Evolutionary conservation across 2,329 filamentous ascomycete genomes (phyloP).

Genomic region (Colletotrichum brevisporum): DNA sequence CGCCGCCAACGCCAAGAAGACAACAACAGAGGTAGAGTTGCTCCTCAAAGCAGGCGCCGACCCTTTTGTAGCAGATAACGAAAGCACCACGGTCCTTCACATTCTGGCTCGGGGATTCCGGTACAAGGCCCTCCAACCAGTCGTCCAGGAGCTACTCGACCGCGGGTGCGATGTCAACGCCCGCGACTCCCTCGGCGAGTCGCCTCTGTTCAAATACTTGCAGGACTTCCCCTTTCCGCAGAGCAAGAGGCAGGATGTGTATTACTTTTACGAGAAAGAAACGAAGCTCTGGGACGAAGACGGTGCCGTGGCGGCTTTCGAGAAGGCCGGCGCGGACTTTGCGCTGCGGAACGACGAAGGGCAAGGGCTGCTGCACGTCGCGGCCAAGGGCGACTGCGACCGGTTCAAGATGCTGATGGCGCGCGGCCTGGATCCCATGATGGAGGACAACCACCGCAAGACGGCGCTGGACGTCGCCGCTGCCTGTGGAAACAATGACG

Average conservation of each 20-base stretch:
- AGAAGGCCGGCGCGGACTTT: constrained; percentile 47
- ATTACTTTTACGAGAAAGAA: background rate
- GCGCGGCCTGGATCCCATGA: constrained; percentile 47
- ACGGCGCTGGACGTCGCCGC: constrained; percentile 53
- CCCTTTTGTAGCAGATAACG: constrained; percentile 20
- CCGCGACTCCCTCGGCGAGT: constrained; percentile 45
- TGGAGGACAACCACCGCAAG: constrained; percentile 47
- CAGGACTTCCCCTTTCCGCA: background rate
- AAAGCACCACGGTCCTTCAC: constrained; percentile 45
- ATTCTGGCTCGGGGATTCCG: constrained; percentile 35
- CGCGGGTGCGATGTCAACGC: constrained; percentile 45
- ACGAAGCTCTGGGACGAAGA: background rate
- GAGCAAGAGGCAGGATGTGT: background rate
- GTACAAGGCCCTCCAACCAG: background rate
- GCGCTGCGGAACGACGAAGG: constrained; percentile 45
- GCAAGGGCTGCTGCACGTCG: constrained; percentile 49
- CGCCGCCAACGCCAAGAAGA: constrained; percentile 6
- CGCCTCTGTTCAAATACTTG: constrained; percentile 44
- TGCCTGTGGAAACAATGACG: constrained; percentile 45
- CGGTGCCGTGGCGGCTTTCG: constrained; percentile 33
- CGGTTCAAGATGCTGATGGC: constrained; percentile 46
- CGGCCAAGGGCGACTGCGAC: constrained; percentile 39
- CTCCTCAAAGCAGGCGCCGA: constrained; percentile 45
- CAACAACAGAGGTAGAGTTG: constrained; percentile 2
- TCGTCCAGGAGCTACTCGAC: constrained; percentile 41